These are phyloP conservation scores for Cladosporium sp. DNA, from an alignment of 2,329 filamentous ascomycete genomes.

Conservation along the genomic window DNA sequence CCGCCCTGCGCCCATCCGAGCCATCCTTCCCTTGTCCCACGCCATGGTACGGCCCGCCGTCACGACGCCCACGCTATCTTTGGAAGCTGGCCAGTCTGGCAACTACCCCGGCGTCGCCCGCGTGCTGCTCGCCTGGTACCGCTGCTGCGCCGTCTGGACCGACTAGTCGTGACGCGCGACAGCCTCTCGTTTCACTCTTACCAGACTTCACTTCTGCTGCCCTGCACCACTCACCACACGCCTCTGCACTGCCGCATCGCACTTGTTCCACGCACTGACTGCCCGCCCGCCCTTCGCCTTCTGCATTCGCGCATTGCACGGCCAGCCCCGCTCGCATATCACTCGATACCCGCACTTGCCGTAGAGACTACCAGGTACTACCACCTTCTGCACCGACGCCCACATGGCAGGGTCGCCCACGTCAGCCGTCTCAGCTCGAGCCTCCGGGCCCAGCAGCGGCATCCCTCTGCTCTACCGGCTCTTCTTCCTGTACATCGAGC, in stretches of 20 bases:
- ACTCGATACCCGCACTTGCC: background rate
- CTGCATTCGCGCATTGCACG: background rate
- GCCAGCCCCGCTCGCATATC: background rate
- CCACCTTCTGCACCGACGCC: background rate
- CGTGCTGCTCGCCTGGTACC: no score
- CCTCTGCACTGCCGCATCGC: background rate
- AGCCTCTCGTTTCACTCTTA: slow-evolving; percentile 10
- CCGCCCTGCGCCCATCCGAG: no score
- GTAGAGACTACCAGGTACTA: background rate
- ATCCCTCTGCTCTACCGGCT: slow-evolving; percentile 59
- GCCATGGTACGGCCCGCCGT: no score
- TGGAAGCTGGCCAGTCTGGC: no score
- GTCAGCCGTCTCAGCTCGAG: slow-evolving; percentile 1
- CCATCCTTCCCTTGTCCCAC: no score
- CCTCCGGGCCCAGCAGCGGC: slow-evolving; percentile 2
- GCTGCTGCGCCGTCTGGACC: no score
- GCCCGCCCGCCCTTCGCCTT: background rate
- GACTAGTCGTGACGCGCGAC: background rate
- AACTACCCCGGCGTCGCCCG: no score
- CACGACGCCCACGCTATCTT: no score
- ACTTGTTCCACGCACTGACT: background rate
- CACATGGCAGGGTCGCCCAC: slow-evolving; percentile 9
- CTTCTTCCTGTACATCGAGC: slow-evolving; percentile 72
- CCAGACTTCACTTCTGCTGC: background rate
- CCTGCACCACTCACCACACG: background rate